phyloP scores from a whole-genome alignment of 345 rosid species.

The Populus ilicifolia region DNA sequence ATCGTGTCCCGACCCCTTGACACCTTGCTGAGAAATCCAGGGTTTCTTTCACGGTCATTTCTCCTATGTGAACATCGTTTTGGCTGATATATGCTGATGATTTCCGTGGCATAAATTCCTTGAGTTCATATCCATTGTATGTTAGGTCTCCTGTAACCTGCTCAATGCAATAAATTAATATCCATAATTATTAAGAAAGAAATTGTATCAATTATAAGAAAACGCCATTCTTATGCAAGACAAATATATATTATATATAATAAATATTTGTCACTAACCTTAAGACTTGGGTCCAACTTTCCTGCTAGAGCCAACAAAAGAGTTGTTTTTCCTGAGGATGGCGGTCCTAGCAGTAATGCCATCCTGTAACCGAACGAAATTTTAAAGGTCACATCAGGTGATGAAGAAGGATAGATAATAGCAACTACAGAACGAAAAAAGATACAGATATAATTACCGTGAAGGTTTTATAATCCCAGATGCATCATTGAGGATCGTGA shows the following conservation, averaged over 20 bases:
- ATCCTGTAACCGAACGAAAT: conserved; percentile 35
- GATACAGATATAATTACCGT: conserved; percentile 30
- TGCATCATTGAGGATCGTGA: conserved; percentile 74
- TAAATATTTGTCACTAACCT: conserved; percentile 31
- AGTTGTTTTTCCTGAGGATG: conserved; percentile 88
- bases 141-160: conserved; percentile 66
- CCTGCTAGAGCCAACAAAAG: conserved; percentile 75
- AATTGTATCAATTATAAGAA: background rate
- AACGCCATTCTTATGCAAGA: background rate
- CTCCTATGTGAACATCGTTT: conserved; percentile 85
- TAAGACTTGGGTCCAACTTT: conserved; percentile 59
- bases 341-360: conserved; percentile 80
- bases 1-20: conserved; percentile 84
- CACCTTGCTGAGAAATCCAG: conserved; percentile 92
- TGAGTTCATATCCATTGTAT: conserved; percentile 63
- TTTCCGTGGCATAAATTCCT: conserved; percentile 76
- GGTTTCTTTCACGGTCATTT: conserved; percentile 88
- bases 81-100: conserved; percentile 93
- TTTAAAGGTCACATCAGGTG: background rate
- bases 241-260: background rate
- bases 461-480: conserved; percentile 73
- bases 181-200: too few relatives aligned
- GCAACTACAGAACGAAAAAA: background rate
- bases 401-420: background rate
- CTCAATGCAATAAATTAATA: background rate